Evolutionary conservation across 331 rosid genomes (phyloP).

Genomic region (Malus hybrid): DNA sequence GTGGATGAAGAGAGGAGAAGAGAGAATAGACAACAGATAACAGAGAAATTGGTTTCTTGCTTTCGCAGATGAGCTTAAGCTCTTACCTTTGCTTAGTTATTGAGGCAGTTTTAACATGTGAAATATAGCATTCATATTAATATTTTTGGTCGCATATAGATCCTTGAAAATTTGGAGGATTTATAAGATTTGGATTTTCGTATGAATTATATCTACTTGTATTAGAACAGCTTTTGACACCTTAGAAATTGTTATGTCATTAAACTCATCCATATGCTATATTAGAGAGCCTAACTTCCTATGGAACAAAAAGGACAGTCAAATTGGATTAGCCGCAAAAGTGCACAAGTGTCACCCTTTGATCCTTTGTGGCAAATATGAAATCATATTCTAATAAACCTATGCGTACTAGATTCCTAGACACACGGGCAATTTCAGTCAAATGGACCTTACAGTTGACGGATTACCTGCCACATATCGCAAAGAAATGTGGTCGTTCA

Average conservation of each 20-base stretch:
- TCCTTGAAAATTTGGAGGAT: not conserved
- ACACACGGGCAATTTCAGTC: not conserved
- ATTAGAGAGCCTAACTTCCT: not conserved
- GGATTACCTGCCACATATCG: conserved; percentile 15
- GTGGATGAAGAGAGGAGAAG: not conserved
- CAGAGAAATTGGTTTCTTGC: not conserved
- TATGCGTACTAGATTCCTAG: not conserved
- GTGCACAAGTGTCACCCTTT: not conserved
- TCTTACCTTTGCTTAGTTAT: not conserved
- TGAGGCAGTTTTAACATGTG: not conserved
- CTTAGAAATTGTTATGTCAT: not conserved
- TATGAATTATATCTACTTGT: not conserved
- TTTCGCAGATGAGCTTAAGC: not conserved
- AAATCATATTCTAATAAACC: not conserved
- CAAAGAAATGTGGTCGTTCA: not conserved
- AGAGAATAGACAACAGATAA: not conserved
- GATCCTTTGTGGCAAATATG: not conserved
- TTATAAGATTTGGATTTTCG: not conserved
- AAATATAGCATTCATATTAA: not conserved
- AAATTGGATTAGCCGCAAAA: not conserved
- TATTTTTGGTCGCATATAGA: not conserved
- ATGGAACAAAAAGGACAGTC: not conserved
- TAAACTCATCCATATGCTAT: not conserved
- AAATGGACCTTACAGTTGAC: conserved; percentile 10
- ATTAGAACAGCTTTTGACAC: not conserved